Evolutionary conservation across 2,329 filamentous ascomycete species (phyloP), one percentile per base, ranked within the genome.

Genomic region (Xylaria sp.): DNA sequence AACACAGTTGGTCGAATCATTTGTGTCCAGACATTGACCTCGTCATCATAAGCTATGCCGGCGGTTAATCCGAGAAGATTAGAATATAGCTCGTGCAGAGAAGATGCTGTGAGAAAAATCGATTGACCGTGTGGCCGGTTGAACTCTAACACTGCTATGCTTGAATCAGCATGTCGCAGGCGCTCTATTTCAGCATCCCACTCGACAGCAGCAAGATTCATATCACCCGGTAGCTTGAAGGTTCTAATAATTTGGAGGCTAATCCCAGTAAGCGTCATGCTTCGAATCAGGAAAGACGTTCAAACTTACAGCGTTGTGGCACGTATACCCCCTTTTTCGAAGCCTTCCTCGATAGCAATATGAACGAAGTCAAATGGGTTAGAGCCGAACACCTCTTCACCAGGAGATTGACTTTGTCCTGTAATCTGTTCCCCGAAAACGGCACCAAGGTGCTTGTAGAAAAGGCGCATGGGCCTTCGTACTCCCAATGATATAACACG

Each of bases 101-200:
- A 64, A 16, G 41, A 39, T 2, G 49, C 49, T 24, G 48, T 19
- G 20, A 48, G 42, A 16, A 50, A 44, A 16, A 44, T 47, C 20
- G 63, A 38, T n/a, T 56, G 52, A 13, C 40, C 51, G 18, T 47
- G 53, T 38, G 61, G 51, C 7, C 43, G 47, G 46, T 54, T 52
- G 4, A 69, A 52, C 26, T 47, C 26, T 24, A 63, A 41, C n/a
- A 66, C 47, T 16, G 37, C 17, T 17, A 68, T 21, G n/a, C 40
- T 49, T 20, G 64, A 59, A 38, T 67, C 55, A 17, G 59, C 29
- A 43, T 48, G 56, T 7, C 59, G 49, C 9, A 70, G 51, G 19
- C 50, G 56, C 26, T 63, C 58, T n/a, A 71, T 53, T 48, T 68
- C 63, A 7, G 19, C 24, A 24, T 58, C 55, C 68, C 68, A 70